Evolutionary conservation across 768 basidiomycete genomes (phyloP), one percentile per base, ranked within the genome.

Genomic region (Ramaria sp.): DNA sequence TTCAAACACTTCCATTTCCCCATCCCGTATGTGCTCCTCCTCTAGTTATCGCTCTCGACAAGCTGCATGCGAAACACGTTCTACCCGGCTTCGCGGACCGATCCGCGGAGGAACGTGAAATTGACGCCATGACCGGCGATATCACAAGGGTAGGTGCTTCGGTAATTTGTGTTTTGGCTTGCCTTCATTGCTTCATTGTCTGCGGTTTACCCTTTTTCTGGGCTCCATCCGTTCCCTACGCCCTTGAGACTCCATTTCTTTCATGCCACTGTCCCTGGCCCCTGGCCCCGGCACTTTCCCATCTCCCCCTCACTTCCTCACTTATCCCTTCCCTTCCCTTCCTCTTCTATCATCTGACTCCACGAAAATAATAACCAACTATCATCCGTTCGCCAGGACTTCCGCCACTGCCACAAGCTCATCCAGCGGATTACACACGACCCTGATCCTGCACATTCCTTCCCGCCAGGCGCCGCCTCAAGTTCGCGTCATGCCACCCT

Each of bases 51-150:
- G 72, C 80, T 7, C 83, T 99, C 41, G 96, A 98, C 70, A 96
- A 89, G 69, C 82, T 99, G 4, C 95, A 99, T 63, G 90, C 95
- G 62, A 96, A 90, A 68, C 94, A 96, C 69, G 87, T 86, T 57
- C 80, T 99, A 6, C 96, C 96, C 62, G 95, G 94, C 0, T 99
- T 99, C 69, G 81, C 91, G 67, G 96, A 99, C 79, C 87, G 96
- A 53, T 76, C 88, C 1, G 83, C 84, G 4, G 95, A 99, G 72
- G 95, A 98, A 72, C 79, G 83, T 59, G 94, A 98, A 68, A 99
- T 99, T 59, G 89, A 96, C 66, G 69, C 77, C 20, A 75, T 87
- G 50, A 94, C 94, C 3, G 81, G 78, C 39, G 85, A 89, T 64
- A 90, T 99, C 70, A 99, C 95, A 48, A 80, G 85, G 64, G 94